Conservation (phyloP, 2,329 filamentous ascomycete genomes). For the Incumbomyces delicatus region DNA sequence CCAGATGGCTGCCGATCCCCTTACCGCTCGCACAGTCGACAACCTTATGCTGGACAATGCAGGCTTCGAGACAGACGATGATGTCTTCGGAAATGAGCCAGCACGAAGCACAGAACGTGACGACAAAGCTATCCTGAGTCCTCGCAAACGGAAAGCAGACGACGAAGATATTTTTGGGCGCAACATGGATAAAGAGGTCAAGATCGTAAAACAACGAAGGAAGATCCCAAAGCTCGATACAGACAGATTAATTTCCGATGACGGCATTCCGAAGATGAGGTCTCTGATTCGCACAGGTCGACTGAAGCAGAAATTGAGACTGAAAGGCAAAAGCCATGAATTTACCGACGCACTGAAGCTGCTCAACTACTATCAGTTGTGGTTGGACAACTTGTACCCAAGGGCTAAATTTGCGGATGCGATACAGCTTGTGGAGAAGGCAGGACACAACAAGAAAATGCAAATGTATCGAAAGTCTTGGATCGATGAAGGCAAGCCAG, state of each 20-base stretch:
- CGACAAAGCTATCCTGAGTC: conserved; percentile 18
- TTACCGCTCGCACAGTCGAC: conserved; percentile 44
- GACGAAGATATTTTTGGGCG: conserved; percentile 48
- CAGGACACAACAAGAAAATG: conserved; percentile 74
- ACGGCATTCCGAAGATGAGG: conserved; percentile 74
- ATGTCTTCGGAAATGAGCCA: conserved; percentile 21
- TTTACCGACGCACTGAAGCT: conserved; percentile 76
- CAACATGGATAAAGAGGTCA: conserved; percentile 79
- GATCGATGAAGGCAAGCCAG: conserved; percentile 60
- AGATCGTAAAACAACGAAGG: conserved; percentile 64
- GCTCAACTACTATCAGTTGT: conserved; percentile 85
- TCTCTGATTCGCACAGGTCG: conserved; percentile 23
- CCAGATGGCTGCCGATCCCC: conserved; percentile 16
- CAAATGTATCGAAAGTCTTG: conserved; percentile 66
- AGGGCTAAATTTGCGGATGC: conserved; percentile 90
- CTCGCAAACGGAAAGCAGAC: conserved; percentile 36
- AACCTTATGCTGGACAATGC: conserved; percentile 67
- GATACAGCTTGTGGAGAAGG: conserved; percentile 80
- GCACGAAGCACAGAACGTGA: conserved; percentile 9
- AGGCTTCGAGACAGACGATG: conserved; percentile 35
- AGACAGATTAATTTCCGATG: conserved; percentile 65
- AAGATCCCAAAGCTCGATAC: conserved; percentile 85
- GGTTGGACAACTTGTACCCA: conserved; percentile 93
- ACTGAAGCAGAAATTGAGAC: conserved; percentile 23
- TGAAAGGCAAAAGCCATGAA: conserved; percentile 94